phyloP scores from a whole-genome alignment of 2,329 filamentous ascomycete species.

The Byssoonygena ceratinophila region DNA sequence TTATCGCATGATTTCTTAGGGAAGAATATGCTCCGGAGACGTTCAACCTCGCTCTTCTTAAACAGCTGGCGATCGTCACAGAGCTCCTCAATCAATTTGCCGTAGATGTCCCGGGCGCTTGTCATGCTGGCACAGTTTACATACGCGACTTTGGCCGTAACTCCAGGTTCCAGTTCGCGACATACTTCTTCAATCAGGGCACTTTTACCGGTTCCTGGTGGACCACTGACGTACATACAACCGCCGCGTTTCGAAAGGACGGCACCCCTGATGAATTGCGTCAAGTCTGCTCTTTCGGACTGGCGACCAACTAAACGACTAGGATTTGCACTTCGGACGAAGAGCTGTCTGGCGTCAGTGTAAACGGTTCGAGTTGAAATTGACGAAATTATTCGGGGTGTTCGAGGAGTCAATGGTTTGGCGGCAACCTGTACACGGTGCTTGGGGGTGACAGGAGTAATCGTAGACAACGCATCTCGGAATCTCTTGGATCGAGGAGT shows the following conservation, averaged over 20 bases:
- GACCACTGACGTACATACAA: constrained; percentile 89
- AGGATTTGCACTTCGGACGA: constrained; percentile 66
- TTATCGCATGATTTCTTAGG: constrained; percentile 45
- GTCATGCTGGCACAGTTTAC: constrained; percentile 98
- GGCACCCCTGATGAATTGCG: constrained; percentile 56
- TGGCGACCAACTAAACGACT: constrained; percentile 70
- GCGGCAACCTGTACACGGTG: constrained; percentile 71
- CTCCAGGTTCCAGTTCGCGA: constrained; percentile 43
- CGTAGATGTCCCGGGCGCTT: constrained; percentile 73
- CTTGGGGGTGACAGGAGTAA: constrained; percentile 65
- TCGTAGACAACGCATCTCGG: constrained; percentile 62
- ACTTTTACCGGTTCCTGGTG: constrained; percentile 93
- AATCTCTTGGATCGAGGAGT: constrained; percentile 45
- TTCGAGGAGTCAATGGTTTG: constrained; percentile 64
- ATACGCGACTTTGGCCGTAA: constrained; percentile 52
- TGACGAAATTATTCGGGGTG: constrained; percentile 63
- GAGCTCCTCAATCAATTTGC: constrained; percentile 62
- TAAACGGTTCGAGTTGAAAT: constrained; percentile 68
- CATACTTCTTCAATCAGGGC: constrained; percentile 79
- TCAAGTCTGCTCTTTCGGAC: constrained; percentile 53
- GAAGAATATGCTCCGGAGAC: constrained; percentile 61
- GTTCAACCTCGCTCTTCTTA: constrained; percentile 57
- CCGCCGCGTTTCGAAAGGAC: constrained; percentile 54
- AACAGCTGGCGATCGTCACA: constrained; percentile 50
- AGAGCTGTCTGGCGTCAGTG: constrained; percentile 75